Conservation (phyloP, 1,139 yeast species). For the Debaryomyces udenii region DNA sequence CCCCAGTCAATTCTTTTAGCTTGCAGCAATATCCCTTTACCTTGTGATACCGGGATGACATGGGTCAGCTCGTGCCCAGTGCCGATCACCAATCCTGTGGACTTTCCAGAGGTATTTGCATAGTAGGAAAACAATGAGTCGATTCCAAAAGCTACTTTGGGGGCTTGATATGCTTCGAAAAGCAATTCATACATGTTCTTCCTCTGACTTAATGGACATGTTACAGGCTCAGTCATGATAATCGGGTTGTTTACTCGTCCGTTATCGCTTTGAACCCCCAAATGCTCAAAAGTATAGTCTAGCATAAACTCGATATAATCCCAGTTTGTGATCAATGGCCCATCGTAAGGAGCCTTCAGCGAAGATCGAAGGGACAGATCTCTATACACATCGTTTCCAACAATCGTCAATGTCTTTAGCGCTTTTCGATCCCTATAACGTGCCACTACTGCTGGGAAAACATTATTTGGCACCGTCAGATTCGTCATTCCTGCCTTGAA, state of each 20-base stretch:
- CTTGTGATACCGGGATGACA: conserved; percentile 75
- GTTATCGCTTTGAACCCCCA: conserved; percentile 60
- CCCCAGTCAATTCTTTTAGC: conserved; percentile 92
- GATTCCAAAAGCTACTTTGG: conserved; percentile 76
- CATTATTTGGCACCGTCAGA: conserved; percentile 56
- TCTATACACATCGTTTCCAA: conserved; percentile 79
- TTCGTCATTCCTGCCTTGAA: conserved; percentile 75
- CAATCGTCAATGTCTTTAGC: conserved; percentile 64
- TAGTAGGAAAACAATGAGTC: conserved; percentile 80
- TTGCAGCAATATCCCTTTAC: conserved; percentile 64
- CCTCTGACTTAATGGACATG: conserved; percentile 71
- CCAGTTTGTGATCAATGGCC: conserved; percentile 87
- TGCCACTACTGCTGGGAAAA: conserved; percentile 71
- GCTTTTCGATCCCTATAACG: conserved; percentile 77
- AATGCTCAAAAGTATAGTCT: conserved; percentile 80
- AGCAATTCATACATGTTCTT: conserved; percentile 74
- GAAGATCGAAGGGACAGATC: conserved; percentile 72
- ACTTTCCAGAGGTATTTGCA: conserved; percentile 39
- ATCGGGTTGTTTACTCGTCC: conserved; percentile 75
- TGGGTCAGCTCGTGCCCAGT: conserved; percentile 84
- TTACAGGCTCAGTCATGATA: conserved; percentile 78
- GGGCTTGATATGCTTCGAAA: conserved; percentile 79
- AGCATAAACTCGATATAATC: conserved; percentile 80
- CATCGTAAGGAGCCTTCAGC: conserved; percentile 83
- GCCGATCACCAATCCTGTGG: conserved; percentile 73